Evolutionary conservation across 2,329 filamentous ascomycete genomes (phyloP).

Genomic region (Epichloe sp.): DNA sequence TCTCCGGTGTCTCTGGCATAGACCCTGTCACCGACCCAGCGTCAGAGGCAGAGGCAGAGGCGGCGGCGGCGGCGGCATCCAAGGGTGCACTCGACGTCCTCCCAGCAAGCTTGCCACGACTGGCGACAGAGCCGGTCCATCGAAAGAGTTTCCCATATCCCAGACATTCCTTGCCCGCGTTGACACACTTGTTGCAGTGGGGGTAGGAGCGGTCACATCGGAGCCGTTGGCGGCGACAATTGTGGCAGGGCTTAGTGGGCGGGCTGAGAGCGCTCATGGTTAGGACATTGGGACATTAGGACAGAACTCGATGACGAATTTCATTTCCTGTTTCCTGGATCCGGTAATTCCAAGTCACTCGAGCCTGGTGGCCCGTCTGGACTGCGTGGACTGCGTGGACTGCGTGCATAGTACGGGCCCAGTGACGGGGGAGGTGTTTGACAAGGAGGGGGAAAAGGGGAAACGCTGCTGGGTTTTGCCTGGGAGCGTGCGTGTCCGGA

Average conservation of each 20-base stretch:
- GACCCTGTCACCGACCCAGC: not conserved
- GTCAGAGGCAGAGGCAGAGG: not conserved
- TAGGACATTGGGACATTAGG: not conserved
- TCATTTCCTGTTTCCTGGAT: not conserved
- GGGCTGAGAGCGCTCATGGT: constrained; percentile 7
- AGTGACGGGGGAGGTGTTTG: constrained; percentile 1
- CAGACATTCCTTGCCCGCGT: constrained; percentile 35
- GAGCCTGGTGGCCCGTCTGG: constrained; percentile 6
- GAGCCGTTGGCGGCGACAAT: constrained; percentile 39
- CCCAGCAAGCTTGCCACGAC: constrained; percentile 28
- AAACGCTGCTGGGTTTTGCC: not conserved
- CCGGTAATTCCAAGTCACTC: constrained; percentile 3
- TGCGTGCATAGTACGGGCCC: constrained; percentile 4
- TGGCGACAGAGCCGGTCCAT: constrained; percentile 36
- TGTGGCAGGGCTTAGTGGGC: constrained; percentile 33
- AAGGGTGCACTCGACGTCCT: constrained; percentile 22
- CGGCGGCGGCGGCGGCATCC: not conserved
- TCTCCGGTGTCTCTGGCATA: constrained; percentile 6
- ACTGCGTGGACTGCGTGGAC: not conserved
- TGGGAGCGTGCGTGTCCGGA: not conserved
- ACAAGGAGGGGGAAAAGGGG: not conserved
- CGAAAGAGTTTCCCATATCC: constrained; percentile 40
- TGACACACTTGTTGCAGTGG: constrained; percentile 37
- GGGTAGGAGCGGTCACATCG: constrained; percentile 39
- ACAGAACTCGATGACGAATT: not conserved